Conservation (phyloP, 768 basidiomycete species). For the Boletus speciosus region DNA sequence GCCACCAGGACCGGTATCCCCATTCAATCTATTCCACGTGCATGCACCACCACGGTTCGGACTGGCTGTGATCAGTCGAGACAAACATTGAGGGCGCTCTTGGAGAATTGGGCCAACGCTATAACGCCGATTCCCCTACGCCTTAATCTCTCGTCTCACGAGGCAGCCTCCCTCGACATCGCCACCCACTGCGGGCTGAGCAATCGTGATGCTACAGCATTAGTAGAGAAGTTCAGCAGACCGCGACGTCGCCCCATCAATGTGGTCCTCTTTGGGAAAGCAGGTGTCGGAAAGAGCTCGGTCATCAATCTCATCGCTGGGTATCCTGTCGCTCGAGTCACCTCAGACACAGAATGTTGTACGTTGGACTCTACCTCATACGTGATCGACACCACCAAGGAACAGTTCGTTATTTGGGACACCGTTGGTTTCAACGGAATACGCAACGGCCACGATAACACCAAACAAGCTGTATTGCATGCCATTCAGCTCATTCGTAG, state of each 20-base stretch:
- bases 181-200: too few relatives aligned
- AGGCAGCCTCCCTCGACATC: too few relatives aligned
- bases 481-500: slow-evolving; percentile 23
- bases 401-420: slow-evolving; percentile 3
- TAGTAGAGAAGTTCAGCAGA: too few relatives aligned
- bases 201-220: too few relatives aligned
- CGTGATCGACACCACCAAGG: background rate
- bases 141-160: too few relatives aligned
- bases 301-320: slow-evolving; percentile 10
- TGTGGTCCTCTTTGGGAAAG: slow-evolving; percentile 31
- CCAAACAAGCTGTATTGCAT: background rate
- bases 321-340: background rate
- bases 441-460: background rate
- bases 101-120: background rate
- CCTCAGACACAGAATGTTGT: background rate
- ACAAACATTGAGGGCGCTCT: too few relatives aligned
- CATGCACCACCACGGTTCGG: too few relatives aligned
- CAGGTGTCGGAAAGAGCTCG: slow-evolving; percentile 28
- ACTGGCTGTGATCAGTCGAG: too few relatives aligned
- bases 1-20: too few relatives aligned
- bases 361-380: background rate
- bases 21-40: too few relatives aligned
- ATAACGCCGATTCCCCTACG: too few relatives aligned
- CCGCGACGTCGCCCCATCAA: background rate
- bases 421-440: slow-evolving; percentile 1